These are phyloP conservation scores for Actinidia arguta DNA, from an alignment of 179 eudicot genomes.

Conservation along the genomic window DNA sequence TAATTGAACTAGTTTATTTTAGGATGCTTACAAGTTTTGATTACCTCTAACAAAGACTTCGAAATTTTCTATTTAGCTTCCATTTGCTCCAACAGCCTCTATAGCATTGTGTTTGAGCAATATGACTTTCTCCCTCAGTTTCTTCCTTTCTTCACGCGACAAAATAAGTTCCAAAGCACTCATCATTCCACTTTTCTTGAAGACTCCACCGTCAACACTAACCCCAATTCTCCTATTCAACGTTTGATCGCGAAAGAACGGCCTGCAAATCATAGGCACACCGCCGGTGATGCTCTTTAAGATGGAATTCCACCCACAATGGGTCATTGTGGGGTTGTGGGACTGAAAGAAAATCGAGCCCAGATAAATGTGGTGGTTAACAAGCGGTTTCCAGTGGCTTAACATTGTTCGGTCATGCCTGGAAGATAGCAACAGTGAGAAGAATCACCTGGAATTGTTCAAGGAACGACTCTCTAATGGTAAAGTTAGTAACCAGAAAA, in stretches of 20 bases:
- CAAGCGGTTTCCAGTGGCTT: too few species aligned
- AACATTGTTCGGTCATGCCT: too few species aligned
- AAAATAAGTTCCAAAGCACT: slow-evolving; percentile 38
- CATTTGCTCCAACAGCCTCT: slow-evolving; percentile 34
- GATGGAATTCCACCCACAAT: slow-evolving; percentile 72
- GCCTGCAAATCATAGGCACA: slow-evolving; percentile 73
- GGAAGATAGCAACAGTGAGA: too few species aligned
- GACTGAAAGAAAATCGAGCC: too few species aligned
- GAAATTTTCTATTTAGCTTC: neutral
- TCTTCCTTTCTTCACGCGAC: slow-evolving; percentile 27
- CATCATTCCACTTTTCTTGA: slow-evolving; percentile 40
- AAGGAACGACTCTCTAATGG: too few species aligned
- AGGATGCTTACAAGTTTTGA: neutral
- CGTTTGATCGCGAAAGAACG: slow-evolving; percentile 61
- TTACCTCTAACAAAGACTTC: neutral
- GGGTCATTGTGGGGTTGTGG: slow-evolving; percentile 28
- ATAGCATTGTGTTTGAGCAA: slow-evolving; percentile 25
- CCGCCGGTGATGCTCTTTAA: slow-evolving; percentile 50
- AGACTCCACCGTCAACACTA: slow-evolving; percentile 43
- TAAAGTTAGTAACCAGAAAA: too few species aligned
- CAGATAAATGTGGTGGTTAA: too few species aligned
- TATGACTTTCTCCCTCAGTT: slow-evolving; percentile 35
- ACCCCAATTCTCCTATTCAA: slow-evolving; percentile 57
- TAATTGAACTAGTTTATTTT: too few species aligned
- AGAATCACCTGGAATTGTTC: too few species aligned